These are phyloP conservation scores for Tilletia horrida DNA, from an alignment of 1,284 basidiomycete genomes.

Conservation along the genomic window DNA sequence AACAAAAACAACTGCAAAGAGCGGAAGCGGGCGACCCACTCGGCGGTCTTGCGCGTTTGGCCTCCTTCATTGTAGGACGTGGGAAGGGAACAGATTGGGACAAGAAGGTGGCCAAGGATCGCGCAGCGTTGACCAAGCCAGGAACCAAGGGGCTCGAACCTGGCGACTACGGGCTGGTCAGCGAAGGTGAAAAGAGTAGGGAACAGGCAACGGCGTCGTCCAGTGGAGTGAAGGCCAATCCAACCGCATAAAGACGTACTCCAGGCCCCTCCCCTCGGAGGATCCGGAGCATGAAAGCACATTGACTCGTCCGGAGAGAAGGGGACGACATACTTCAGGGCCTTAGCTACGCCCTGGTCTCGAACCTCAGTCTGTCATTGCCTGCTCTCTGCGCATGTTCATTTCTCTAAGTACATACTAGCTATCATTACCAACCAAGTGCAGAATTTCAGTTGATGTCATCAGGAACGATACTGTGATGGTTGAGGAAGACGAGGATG, in stretches of 20 bases:
- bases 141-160: conserved; percentile 31
- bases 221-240: background rate
- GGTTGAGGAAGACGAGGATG: no score
- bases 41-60: conserved; percentile 30
- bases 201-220: background rate
- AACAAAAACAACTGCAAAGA: conserved; percentile 2
- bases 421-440: no score
- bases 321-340: no score
- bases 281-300: no score
- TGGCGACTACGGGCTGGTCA: conserved; percentile 36
- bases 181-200: conserved; percentile 30
- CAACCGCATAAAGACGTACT: background rate
- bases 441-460: no score
- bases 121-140: conserved; percentile 25
- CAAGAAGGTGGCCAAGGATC: conserved; percentile 23
- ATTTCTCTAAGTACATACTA: no score
- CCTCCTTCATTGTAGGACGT: conserved; percentile 28
- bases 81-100: conserved; percentile 21
- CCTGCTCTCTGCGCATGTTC: no score
- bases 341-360: no score
- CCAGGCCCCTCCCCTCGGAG: no score
- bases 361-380: no score
- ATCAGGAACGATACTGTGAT: no score
- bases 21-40: conserved; percentile 18
- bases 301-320: no score